A percentile compares a stretch with the other conserved stretches of the same genome.
phyloP scores from a whole-genome alignment of 1,284 basidiomycete species.

The Ganoderma meredithae region DNA sequence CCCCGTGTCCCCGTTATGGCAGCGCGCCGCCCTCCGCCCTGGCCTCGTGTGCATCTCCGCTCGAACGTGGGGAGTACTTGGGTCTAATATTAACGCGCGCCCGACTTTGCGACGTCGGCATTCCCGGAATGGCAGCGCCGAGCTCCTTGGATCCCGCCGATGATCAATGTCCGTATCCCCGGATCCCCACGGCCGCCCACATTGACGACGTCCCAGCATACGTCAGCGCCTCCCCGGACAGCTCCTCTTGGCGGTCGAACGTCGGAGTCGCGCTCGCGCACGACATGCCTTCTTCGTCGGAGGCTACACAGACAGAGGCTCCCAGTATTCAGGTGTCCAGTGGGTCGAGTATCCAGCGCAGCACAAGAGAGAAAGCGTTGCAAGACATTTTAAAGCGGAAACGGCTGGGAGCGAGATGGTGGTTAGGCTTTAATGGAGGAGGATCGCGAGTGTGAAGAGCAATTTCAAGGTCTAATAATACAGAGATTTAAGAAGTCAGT shows the following conservation, averaged over 20 bases:
- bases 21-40: slow-evolving; percentile 27
- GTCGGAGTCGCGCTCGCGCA: no score
- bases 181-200: slow-evolving; percentile 16
- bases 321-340: not conserved
- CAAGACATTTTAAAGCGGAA: not conserved
- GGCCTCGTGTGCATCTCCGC: slow-evolving; percentile 25
- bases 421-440: not conserved
- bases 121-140: slow-evolving; percentile 21
- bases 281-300: not conserved
- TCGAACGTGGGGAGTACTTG: slow-evolving; percentile 18
- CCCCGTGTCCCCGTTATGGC: slow-evolving; percentile 19
- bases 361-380: not conserved
- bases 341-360: not conserved
- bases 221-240: not conserved
- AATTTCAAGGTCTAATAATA: no score
- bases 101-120: slow-evolving; percentile 16
- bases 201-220: not conserved
- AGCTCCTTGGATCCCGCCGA: slow-evolving; percentile 18
- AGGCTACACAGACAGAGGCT: not conserved
- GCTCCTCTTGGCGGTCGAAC: no score
- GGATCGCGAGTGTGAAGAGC: no score
- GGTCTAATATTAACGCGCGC: slow-evolving; percentile 2
- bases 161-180: slow-evolving; percentile 10
- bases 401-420: not conserved
- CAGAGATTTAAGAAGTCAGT: no score